phyloP scores from a whole-genome alignment of 176 grass and related monocot genomes.

The Avena eriantha region DNA sequence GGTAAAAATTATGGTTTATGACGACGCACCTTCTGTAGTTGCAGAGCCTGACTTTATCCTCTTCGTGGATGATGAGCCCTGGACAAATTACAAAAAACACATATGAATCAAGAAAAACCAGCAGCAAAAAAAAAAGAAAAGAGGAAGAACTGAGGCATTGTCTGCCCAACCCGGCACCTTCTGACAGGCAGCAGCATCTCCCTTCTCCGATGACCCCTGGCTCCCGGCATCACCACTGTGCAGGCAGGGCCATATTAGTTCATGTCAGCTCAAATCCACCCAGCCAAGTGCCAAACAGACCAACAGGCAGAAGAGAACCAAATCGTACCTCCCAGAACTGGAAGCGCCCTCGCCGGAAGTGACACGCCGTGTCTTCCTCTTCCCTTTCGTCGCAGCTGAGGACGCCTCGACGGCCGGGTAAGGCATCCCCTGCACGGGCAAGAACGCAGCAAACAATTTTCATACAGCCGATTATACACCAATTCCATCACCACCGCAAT shows the following conservation, averaged over 20 bases:
- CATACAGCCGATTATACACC: not conserved
- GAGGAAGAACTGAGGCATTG: not conserved
- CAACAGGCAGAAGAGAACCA: not conserved
- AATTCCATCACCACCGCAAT: not conserved
- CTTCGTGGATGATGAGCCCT: conserved; percentile 67
- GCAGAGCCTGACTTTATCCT: conserved; percentile 55
- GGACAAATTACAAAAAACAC: conserved; percentile 22
- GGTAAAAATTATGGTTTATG: not conserved
- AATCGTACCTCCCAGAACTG: conserved; percentile 52
- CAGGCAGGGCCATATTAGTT: not conserved
- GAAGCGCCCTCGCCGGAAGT: conserved; percentile 50
- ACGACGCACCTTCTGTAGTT: conserved; percentile 52
- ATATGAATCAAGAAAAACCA: conserved; percentile 39
- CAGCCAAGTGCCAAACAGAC: not conserved
- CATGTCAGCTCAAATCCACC: conserved; percentile 26
- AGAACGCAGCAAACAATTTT: conserved; percentile 19
- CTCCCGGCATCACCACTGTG: conserved; percentile 57
- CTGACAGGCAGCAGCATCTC: conserved; percentile 36
- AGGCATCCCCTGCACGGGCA: conserved; percentile 40
- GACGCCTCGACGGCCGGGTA: conserved; percentile 43
- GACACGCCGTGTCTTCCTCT: conserved; percentile 41
- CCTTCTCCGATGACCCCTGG: conserved; percentile 58
- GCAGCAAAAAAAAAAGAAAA: not conserved
- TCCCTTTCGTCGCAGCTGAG: conserved; percentile 46
- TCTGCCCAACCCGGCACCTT: conserved; percentile 50